phyloP scores from a whole-genome alignment of 257 asterid species.

The Avicennia marina region DNA sequence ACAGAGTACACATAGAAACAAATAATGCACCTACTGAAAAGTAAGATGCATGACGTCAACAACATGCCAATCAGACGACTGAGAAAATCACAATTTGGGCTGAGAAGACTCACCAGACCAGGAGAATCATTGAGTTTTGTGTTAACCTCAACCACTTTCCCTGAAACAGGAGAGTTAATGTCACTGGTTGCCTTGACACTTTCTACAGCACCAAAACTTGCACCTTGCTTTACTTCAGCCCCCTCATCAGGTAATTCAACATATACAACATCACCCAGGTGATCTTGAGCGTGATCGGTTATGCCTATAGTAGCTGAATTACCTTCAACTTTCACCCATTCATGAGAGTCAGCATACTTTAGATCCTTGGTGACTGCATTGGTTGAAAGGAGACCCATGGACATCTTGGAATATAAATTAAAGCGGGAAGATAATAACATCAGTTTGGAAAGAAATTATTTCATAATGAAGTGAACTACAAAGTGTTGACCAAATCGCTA shows the following conservation, averaged over 20 bases:
- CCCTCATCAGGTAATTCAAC: conserved; percentile 87
- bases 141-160: conserved; percentile 75
- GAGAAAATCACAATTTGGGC: not conserved
- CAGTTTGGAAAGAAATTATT: not conserved
- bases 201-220: conserved; percentile 89
- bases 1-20: too few relatives aligned
- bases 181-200: conserved; percentile 96
- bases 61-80: not conserved
- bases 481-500: not conserved
- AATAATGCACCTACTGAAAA: not conserved
- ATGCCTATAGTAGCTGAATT: conserved; percentile 78
- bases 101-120: conserved; percentile 63
- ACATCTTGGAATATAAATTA: not conserved
- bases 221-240: conserved; percentile 59
- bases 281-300: conserved; percentile 90
- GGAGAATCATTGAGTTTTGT: conserved; percentile 61
- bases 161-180: conserved; percentile 87
- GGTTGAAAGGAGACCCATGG: not conserved
- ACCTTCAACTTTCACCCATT: conserved; percentile 88
- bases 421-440: not conserved
- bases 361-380: conserved; percentile 78
- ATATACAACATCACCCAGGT: conserved; percentile 88
- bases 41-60: not conserved
- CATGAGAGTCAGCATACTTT: conserved; percentile 85
- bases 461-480: not conserved